Conservation (phyloP, 257 asterid genomes). For the Jacaranda copaia region DNA sequence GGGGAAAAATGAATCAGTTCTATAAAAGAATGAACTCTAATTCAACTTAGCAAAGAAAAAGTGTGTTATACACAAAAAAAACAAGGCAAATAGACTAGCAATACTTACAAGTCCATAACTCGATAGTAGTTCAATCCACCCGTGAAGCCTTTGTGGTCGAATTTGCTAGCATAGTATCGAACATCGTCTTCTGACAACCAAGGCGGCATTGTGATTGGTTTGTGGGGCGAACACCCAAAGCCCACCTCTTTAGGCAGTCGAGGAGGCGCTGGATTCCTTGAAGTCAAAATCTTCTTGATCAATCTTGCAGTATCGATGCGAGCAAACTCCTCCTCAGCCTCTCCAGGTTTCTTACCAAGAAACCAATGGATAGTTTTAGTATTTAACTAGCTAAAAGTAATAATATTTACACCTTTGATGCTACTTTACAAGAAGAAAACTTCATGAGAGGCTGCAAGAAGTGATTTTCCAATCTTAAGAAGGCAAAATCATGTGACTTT, state of each 20-base stretch:
- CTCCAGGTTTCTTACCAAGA: conserved; percentile 72
- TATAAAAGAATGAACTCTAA: no score
- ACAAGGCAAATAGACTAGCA: neutral
- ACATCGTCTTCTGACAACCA: conserved; percentile 92
- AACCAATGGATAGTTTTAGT: neutral
- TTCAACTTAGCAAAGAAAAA: no score
- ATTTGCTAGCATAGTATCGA: conserved; percentile 68
- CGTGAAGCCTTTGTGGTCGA: conserved; percentile 74
- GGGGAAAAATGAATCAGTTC: no score
- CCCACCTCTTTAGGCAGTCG: conserved; percentile 66
- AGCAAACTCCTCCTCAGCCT: conserved; percentile 78
- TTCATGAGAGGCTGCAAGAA: neutral
- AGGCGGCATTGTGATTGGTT: conserved; percentile 69
- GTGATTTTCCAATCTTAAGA: neutral
- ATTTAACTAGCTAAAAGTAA: neutral
- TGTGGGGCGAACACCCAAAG: conserved; percentile 68
- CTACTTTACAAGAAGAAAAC: neutral
- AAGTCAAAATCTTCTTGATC: conserved; percentile 60
- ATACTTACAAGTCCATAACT: conserved; percentile 83
- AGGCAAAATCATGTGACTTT: neutral
- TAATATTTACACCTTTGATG: neutral
- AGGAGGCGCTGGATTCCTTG: conserved; percentile 63
- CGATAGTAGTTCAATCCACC: conserved; percentile 96
- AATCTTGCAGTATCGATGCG: conserved; percentile 59
- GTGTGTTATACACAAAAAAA: no score